Evolutionary conservation across 768 basidiomycete genomes (phyloP).

Genomic region (Boletus tomentosulus): DNA sequence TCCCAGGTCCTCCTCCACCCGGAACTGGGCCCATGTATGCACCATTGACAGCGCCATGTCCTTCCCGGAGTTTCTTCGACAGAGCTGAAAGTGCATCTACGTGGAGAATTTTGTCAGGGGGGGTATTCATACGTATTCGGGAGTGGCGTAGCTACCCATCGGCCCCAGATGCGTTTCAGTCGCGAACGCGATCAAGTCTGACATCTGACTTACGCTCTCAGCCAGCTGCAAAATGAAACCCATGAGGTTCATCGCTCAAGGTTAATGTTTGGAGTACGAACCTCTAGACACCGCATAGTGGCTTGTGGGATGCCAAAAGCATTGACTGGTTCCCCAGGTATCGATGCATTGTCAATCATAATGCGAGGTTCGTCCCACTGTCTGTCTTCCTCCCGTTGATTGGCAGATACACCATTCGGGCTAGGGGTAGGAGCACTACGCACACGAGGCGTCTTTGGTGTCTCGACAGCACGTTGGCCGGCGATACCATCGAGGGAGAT

Average conservation of each 20-base stretch:
- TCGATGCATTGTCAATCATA: slow-evolving; percentile 54
- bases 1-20: slow-evolving; percentile 20
- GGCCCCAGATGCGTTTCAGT: slow-evolving; percentile 54
- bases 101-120: slow-evolving; percentile 20
- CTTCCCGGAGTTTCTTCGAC: slow-evolving; percentile 37
- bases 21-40: slow-evolving; percentile 16
- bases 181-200: slow-evolving; percentile 68
- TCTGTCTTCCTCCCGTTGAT: slow-evolving; percentile 47
- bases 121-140: slow-evolving; percentile 23
- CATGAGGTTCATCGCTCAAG: slow-evolving; percentile 2
- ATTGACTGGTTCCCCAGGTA: slow-evolving; percentile 82
- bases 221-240: slow-evolving; percentile 48
- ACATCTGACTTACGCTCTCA: slow-evolving; percentile 78
- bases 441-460: slow-evolving; percentile 36
- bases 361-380: slow-evolving; percentile 66
- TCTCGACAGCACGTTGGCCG: slow-evolving; percentile 44
- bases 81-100: slow-evolving; percentile 43
- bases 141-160: slow-evolving; percentile 48
- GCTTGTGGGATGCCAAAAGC: slow-evolving; percentile 87
- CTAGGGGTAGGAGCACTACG: slow-evolving; percentile 34
- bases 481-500: slow-evolving; percentile 61
- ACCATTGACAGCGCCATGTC: slow-evolving; percentile 14
- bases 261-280: slow-evolving; percentile 27
- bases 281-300: slow-evolving; percentile 86
- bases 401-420: slow-evolving; percentile 24